phyloP scores from a whole-genome alignment of 164 flowering plant genomes.

The Magnolia sinica region DNA sequence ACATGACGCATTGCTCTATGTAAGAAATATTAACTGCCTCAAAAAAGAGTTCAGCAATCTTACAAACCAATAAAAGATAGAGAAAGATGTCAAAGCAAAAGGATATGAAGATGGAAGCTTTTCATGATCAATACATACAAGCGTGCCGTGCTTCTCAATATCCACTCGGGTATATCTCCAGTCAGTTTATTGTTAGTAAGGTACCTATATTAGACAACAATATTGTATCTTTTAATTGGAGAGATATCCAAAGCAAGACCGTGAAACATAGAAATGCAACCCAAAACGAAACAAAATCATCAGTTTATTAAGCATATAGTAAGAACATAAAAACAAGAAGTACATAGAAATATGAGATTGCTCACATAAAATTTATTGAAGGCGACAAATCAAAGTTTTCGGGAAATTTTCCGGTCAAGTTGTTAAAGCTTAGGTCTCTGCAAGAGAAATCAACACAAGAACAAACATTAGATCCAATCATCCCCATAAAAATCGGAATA shows the following conservation, averaged over 20 bases:
- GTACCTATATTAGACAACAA: constrained; percentile 40
- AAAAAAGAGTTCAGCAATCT: background rate
- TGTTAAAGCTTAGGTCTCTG: constrained; percentile 69
- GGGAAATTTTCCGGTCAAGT: constrained; percentile 60
- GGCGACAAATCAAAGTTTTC: constrained; percentile 5
- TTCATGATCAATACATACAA: constrained; percentile 36
- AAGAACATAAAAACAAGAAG: background rate
- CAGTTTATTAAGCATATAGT: background rate
- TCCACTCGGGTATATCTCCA: constrained; percentile 55
- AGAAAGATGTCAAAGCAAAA: background rate
- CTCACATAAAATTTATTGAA: constrained; percentile 19
- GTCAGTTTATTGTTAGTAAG: constrained; percentile 57
- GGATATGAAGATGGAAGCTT: background rate
- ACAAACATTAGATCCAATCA: background rate
- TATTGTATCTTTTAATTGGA: background rate
- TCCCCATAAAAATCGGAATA: background rate
- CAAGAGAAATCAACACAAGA: background rate
- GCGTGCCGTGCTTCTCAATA: constrained; percentile 22
- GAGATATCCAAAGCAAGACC: too few species aligned
- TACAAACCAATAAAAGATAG: background rate
- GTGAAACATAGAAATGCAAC: background rate
- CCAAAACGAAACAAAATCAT: background rate
- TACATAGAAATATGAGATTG: background rate
- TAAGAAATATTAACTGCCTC: background rate
- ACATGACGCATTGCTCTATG: background rate